A percentile compares a stretch with the other conserved stretches of the same genome.
Evolutionary conservation across 2,329 filamentous ascomycete species (phyloP).

Genomic region (Penicillium occitanis): DNA sequence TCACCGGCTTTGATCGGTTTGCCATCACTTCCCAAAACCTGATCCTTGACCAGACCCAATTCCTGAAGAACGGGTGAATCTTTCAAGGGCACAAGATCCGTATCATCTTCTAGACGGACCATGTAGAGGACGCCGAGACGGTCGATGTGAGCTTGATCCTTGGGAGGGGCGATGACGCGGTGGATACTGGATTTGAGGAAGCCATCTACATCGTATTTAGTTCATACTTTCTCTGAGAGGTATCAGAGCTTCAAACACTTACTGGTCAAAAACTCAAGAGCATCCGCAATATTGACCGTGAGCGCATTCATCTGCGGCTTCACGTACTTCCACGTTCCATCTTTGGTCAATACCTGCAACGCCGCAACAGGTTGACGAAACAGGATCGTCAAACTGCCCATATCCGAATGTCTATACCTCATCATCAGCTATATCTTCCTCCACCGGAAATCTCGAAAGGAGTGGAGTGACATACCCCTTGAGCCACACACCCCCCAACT

Average conservation of each 20-base stretch:
- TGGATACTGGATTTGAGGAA: slow-evolving; percentile 53
- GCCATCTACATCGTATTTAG: slow-evolving; percentile 33
- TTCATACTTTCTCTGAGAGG: too few species aligned
- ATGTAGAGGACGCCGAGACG: slow-evolving; percentile 48
- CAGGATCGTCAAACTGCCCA: slow-evolving; percentile 57
- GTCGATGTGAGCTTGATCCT: slow-evolving; percentile 49
- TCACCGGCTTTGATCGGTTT: slow-evolving; percentile 29
- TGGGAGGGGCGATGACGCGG: slow-evolving; percentile 50
- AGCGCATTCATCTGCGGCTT: slow-evolving; percentile 52
- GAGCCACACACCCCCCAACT: slow-evolving; percentile 46
- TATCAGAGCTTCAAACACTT: slow-evolving; percentile 30
- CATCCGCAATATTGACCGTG: slow-evolving; percentile 54
- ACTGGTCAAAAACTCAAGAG: slow-evolving; percentile 51
- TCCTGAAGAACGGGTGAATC: slow-evolving; percentile 32
- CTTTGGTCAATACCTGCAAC: slow-evolving; percentile 55
- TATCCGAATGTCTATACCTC: slow-evolving; percentile 53
- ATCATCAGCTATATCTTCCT: neutral
- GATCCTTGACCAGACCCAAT: slow-evolving; percentile 20
- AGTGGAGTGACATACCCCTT: slow-evolving; percentile 33
- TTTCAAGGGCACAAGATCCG: slow-evolving; percentile 12
- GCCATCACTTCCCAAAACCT: slow-evolving; percentile 23
- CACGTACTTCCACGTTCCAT: slow-evolving; percentile 53
- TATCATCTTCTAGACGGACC: slow-evolving; percentile 35
- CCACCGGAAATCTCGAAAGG: too few species aligned
- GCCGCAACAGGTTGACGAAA: slow-evolving; percentile 61